Conservation (phyloP, 768 basidiomycete genomes). For the Amyloporia xantha region DNA sequence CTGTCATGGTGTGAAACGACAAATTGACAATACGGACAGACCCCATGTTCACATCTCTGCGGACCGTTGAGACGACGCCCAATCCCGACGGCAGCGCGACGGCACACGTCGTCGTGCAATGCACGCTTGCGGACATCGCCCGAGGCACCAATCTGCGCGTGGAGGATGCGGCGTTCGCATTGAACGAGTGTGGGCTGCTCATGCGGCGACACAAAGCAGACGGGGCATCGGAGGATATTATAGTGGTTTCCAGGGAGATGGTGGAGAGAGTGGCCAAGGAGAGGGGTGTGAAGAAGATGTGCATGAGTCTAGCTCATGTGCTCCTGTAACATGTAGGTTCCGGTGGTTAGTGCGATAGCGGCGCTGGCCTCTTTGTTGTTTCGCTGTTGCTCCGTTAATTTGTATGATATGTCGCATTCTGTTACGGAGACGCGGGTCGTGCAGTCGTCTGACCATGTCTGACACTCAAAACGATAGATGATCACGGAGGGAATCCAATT, state of each 20-base stretch:
- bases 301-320: conserved; percentile 55
- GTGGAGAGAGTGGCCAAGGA: conserved; percentile 61
- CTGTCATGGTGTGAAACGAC: background rate
- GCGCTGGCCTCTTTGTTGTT: background rate
- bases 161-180: conserved; percentile 84
- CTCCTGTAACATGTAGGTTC: too few relatives aligned
- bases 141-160: conserved; percentile 71
- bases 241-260: conserved; percentile 59
- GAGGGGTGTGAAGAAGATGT: conserved; percentile 65
- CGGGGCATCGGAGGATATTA: conserved; percentile 37
- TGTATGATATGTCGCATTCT: too few relatives aligned
- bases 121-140: conserved; percentile 74
- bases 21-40: conserved; percentile 29
- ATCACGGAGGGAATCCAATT: too few relatives aligned
- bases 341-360: too few relatives aligned
- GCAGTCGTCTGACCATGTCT: background rate
- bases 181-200: conserved; percentile 83
- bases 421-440: background rate
- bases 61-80: conserved; percentile 49
- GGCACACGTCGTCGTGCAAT: conserved; percentile 59
- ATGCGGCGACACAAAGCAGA: conserved; percentile 30
- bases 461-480: too few relatives aligned
- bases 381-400: background rate
- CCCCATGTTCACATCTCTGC: conserved; percentile 44
- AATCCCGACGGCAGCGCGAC: conserved; percentile 64